Conservation (phyloP, 257 asterid species). For the Solanum piurae region DNA sequence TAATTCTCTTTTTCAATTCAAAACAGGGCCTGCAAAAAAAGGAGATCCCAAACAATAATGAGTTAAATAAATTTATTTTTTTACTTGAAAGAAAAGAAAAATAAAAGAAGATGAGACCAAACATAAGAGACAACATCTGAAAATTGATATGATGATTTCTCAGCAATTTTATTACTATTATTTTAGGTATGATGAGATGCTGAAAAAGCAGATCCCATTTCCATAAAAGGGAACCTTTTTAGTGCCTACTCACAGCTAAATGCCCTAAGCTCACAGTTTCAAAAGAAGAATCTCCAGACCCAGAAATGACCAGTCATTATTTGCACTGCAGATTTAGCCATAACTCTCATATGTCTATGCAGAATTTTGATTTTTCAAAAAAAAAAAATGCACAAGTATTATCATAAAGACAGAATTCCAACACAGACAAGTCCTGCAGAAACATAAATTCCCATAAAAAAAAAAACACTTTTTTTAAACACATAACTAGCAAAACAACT, state of each 20-base stretch:
- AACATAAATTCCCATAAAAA: not conserved
- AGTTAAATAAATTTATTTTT: no score
- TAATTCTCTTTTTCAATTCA: conserved; percentile 7
- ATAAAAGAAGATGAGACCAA: no score
- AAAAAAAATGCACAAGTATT: conserved; percentile 6
- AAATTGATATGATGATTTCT: conserved; percentile 47
- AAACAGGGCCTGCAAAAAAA: conserved; percentile 15
- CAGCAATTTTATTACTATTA: conserved; percentile 3
- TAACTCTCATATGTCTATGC: conserved; percentile 6
- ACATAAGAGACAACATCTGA: not conserved
- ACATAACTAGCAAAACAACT: not conserved
- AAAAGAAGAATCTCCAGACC: conserved; percentile 15
- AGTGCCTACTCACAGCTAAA: conserved; percentile 14
- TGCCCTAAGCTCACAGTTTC: conserved; percentile 14
- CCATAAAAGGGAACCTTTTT: conserved; percentile 33
- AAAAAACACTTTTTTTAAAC: not conserved
- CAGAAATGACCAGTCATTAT: conserved; percentile 15
- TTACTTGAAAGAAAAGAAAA: no score
- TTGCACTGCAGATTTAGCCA: conserved; percentile 1
- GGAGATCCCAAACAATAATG: not conserved
- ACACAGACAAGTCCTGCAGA: not conserved
- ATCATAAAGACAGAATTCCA: not conserved
- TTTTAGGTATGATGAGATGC: conserved; percentile 17
- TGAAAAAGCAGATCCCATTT: conserved; percentile 35
- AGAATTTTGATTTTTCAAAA: no score